Base-by-base conservation (phyloP, 371 early-diverging fungal species). In the Lichtheimia ornata region DNA sequence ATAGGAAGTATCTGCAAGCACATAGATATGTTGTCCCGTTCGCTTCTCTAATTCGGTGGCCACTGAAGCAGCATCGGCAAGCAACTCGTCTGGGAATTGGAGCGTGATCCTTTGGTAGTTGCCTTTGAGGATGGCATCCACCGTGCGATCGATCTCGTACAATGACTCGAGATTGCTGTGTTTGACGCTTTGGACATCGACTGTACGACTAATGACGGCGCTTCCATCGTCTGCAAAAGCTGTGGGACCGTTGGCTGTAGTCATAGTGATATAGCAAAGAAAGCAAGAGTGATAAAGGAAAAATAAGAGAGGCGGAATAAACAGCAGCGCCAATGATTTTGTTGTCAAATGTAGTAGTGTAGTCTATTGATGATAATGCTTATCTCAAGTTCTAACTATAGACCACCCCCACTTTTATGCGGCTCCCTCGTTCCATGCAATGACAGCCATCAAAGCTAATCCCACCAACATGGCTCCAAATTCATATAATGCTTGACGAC, bases 1-100 rank as follows among this genome's bases (percentile, higher is more conserved):
- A 64, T 93, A 96, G 12, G 97, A 92, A 0, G 98, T 96, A 66
- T 97, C 98, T 7, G 94, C 98, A 30, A 97, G 72, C 15, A 96
- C 81, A 65, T 83, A 94, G 20, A 91, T 67, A 5, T 77, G 64
- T n/a, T 76, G 65, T 5, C 60, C 67, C 2, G 84, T 82, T n/a
- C 67, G 64, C 20, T 81, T 52, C 13, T 69, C 67, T 54, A 95
- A 71, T 49, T 68, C 55, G 3, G 71, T 64, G 0, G 87, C 81
- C 0, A 96, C 86, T 4, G 73, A 61, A 4, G 91, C 84, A 0
- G 96, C 82, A 60, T 89, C 87, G 0, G 75, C 77, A n/a, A 97
- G 74, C 13, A 91, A 69, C 20, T 90, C 87, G 74, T 97, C 98
- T 1, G 98, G 95, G 70, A 97, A 95, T 69, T 97, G 98, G 22